Percentiles rank a stretch among this genome's conserved stretches.
Evolutionary conservation across 2,329 filamentous ascomycete genomes (phyloP).

Genomic region (Talaromyces sp.): DNA sequence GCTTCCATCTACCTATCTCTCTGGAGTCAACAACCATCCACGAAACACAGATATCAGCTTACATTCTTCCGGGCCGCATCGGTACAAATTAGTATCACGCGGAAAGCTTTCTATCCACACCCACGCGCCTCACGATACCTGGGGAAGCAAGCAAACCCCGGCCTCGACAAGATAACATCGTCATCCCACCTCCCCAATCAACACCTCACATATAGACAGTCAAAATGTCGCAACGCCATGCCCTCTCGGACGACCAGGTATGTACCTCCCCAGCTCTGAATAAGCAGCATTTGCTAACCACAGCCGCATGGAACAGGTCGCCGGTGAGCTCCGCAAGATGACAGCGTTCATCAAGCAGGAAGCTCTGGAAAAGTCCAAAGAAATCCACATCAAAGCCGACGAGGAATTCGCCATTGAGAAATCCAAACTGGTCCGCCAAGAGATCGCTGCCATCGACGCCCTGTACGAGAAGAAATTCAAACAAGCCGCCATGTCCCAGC

Average conservation of each 20-base stretch:
- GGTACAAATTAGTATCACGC: neutral
- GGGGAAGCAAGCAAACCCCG: neutral
- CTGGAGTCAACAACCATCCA: neutral
- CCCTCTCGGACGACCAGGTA: constrained; percentile 97
- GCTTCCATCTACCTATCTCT: constrained; percentile 5
- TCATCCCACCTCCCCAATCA: constrained; percentile 25
- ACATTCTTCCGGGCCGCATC: neutral
- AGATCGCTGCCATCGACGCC: constrained; percentile 87
- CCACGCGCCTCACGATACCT: neutral
- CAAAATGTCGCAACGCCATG: constrained; percentile 89
- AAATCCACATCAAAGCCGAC: constrained; percentile 97
- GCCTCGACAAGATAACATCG: constrained; percentile 1
- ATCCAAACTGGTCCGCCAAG: constrained; percentile 94
- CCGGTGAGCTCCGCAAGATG: constrained; percentile 99
- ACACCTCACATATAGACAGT: constrained; percentile 32
- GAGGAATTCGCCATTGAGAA: constrained; percentile 99
- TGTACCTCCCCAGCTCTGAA: constrained; percentile 23
- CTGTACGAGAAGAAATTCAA: constrained; percentile 99
- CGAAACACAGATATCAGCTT: neutral
- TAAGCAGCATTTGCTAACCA: constrained; percentile 18
- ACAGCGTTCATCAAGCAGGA: constrained; percentile 99
- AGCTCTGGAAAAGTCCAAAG: constrained; percentile 91
- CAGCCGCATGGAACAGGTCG: constrained; percentile 63
- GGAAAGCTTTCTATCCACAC: neutral
- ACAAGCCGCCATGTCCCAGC: constrained; percentile 95